A percentile compares a stretch with the other conserved stretches of the same genome.
Conservation (phyloP, 148 eudicot species). For the Camellia sinensis region DNA sequence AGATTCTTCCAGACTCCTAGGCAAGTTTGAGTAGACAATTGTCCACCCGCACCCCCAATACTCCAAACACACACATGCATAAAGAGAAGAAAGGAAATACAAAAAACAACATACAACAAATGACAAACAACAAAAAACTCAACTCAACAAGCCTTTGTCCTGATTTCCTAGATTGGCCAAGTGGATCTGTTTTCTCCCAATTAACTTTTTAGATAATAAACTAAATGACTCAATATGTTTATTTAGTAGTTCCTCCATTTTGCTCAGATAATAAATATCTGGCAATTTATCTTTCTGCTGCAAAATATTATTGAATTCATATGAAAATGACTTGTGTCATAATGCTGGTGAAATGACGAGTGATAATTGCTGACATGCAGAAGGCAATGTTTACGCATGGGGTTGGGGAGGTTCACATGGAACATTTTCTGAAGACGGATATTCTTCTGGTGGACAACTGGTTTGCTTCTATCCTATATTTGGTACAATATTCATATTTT, state of each 20-base stretch:
- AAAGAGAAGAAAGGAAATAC: too few species aligned
- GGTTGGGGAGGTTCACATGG: constrained; percentile 99
- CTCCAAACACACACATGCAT: too few species aligned
- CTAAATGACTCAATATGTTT: background rate
- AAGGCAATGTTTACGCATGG: constrained; percentile 80
- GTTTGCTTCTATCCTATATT: constrained; percentile 38
- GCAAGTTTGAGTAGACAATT: too few species aligned
- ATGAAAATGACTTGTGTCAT: background rate
- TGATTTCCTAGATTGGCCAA: too few species aligned
- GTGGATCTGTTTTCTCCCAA: too few species aligned
- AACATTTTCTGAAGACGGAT: constrained; percentile 84
- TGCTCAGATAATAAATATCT: background rate
- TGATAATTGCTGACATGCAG: constrained; percentile 37
- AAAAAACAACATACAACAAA: too few species aligned
- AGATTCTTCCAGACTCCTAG: too few species aligned
- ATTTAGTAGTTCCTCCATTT: background rate
- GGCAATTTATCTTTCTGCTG: background rate
- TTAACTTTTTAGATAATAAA: too few species aligned
- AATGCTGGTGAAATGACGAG: background rate
- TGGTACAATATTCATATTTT: too few species aligned
- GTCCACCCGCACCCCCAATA: too few species aligned
- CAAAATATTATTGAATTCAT: background rate
- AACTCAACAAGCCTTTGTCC: too few species aligned
- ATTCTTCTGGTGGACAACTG: constrained; percentile 97
- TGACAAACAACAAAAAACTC: too few species aligned